Percentiles rank a stretch among this genome's conserved stretches.
These are phyloP conservation scores for Ustilago curta DNA, from an alignment of 1,284 basidiomycete species.

Conservation along the genomic window DNA sequence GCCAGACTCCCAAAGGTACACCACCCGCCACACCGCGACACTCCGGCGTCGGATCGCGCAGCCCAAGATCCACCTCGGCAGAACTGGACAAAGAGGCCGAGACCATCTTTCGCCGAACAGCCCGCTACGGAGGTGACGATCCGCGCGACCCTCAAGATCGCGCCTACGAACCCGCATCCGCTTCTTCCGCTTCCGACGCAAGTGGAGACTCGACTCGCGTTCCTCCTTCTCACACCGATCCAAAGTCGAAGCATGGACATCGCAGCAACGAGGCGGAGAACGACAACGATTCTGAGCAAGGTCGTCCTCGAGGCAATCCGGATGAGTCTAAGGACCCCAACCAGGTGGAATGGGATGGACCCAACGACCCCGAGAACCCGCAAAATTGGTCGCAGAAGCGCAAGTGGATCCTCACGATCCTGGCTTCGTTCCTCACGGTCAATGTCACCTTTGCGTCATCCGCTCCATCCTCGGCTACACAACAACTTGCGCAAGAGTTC, in stretches of 20 bases:
- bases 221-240: constrained; percentile 23
- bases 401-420: constrained; percentile 50
- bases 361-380: constrained; percentile 55
- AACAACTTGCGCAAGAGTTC: constrained; percentile 29
- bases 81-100: constrained; percentile 28
- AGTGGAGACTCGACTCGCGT: constrained; percentile 31
- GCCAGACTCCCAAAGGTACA: constrained; percentile 33
- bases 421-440: constrained; percentile 59
- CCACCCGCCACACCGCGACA: constrained; percentile 6
- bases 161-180: constrained; percentile 14
- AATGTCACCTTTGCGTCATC: constrained; percentile 66
- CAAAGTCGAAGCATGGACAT: constrained; percentile 17
- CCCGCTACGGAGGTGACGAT: constrained; percentile 38
- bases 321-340: constrained; percentile 36
- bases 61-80: background rate
- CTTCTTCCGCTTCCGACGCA: background rate
- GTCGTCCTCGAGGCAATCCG: constrained; percentile 30
- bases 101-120: constrained; percentile 31
- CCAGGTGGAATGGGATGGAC: constrained; percentile 43
- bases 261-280: background rate
- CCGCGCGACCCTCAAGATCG: constrained; percentile 35
- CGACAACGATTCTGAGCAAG: constrained; percentile 27
- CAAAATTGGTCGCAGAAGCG: constrained; percentile 51
- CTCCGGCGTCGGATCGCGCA: constrained; percentile 6
- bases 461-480: constrained; percentile 56